Evolutionary conservation across 129 eudicot genomes (phyloP), one percentile per base, ranked within the genome.

Genomic region (Centella asiatica): DNA sequence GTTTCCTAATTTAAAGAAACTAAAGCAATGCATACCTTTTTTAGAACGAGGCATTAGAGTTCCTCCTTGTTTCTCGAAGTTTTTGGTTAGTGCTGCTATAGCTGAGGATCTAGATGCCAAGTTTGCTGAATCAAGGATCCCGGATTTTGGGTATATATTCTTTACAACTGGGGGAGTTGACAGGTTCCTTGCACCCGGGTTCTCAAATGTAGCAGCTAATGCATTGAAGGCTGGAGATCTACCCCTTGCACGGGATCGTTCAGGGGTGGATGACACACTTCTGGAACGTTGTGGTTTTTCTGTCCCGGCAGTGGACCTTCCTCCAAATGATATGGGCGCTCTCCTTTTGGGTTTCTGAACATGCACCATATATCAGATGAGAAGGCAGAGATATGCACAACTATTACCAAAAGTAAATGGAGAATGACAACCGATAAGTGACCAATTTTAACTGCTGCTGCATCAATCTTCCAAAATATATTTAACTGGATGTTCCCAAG

Each of bases 201-300:
- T 93, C 81, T 93, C 99, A 57, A 93, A 93, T 20, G 82, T 85
- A 51, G 99, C 85, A n/a, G 99, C 99, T 33, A 93, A 78, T 32
- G 99, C 99, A 67, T 82, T 93, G 64, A 93, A 93, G 23, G 95
- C 95, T 53, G 99, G 99, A 66, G 99, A 93, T 47, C 96, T 82
- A 60, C 99, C 99, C 70, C 99, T 76, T 31, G 78, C 92, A 26
- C 99, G 96, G 39, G 75, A 85, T 53, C 95, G 76, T 34, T 93
- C 96, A 15, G 89, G 85, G 74, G 86, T 78, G 54, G 85, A 81
- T 52, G 90, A 80, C 64, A 87, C 74, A 49, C 99, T 93, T 81
- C 96, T 75, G 6, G 99, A 93, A 73, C 99, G 99, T 51, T 92
- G 97, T 42, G 96, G 57, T 76, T 93, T 85, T 67, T 93, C 99